A percentile compares a stretch with the other conserved stretches of the same genome.
Evolutionary conservation across 2,329 filamentous ascomycete species (phyloP).

Genomic region (Colletotrichum ledebouriae): DNA sequence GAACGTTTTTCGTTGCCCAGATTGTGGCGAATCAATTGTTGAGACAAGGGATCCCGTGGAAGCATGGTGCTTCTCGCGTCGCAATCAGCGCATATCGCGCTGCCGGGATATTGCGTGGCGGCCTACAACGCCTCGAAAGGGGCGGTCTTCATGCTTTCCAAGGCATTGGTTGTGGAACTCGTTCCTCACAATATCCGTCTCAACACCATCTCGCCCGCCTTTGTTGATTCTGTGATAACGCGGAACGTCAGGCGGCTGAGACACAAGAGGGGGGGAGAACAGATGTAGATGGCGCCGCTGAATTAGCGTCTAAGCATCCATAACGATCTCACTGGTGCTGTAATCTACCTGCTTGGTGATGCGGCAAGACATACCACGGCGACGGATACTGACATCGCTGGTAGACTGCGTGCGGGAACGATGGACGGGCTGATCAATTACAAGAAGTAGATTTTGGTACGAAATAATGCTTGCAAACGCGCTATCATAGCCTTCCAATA

Average conservation of each 20-base stretch:
- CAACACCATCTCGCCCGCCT: constrained; percentile 56
- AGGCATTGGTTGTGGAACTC: constrained; percentile 54
- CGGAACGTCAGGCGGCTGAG: constrained; percentile 49
- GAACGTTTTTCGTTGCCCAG: constrained; percentile 58
- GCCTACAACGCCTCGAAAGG: constrained; percentile 59
- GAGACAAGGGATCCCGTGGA: constrained; percentile 55
- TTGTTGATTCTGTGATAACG: constrained; percentile 55
- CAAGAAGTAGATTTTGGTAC: too few relatives aligned
- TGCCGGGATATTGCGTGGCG: constrained; percentile 45
- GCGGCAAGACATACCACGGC: constrained; percentile 58
- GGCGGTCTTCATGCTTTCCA: constrained; percentile 56
- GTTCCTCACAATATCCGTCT: constrained; percentile 53
- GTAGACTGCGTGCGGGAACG: too few relatives aligned
- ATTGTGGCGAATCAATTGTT: constrained; percentile 55
- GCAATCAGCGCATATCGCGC: constrained; percentile 48
- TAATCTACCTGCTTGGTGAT: constrained; percentile 59
- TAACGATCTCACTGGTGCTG: constrained; percentile 58
- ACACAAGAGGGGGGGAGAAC: constrained; percentile 51
- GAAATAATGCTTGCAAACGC: too few relatives aligned
- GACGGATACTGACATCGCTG: too few relatives aligned
- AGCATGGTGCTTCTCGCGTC: constrained; percentile 57
- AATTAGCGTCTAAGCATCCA: constrained; percentile 55
- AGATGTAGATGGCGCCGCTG: constrained; percentile 56
- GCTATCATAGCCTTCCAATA: too few relatives aligned
- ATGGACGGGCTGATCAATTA: too few relatives aligned